Evolutionary conservation across 305 asterid genomes (phyloP), one percentile per base, ranked within the genome.

Genomic region (Fraxinus albicans): DNA sequence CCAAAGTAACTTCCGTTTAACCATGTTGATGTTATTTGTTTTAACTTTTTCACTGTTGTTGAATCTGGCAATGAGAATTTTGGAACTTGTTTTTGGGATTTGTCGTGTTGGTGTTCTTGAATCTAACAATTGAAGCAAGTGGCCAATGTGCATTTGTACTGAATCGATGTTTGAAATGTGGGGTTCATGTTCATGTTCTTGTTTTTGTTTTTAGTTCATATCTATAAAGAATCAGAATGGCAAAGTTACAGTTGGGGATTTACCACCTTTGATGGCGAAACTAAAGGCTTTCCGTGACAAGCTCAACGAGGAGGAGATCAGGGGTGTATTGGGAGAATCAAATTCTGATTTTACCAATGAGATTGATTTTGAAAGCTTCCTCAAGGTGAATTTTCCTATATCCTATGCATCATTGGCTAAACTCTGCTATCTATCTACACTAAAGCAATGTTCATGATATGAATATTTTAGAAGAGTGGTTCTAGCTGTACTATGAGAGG

Each of bases 301-400:
- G 86, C 84, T 86, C 81, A 89, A 86, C 8, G 98, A 90, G 90
- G 98, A 92, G 79, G 95, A 90, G 88, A 93, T 93, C 85, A 89
- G 85, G 82, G 84, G 53, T 77, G 84, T 83, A 77, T 79, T 94
- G 87, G 89, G 79, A 31, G 94, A 93, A 81, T 85, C 92, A 9
- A 83, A 88, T 86, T 84, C 91, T 76, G 94, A 92, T 69, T 72
- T 85, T 86, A 87, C 80, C 44, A 80, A 79, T 42, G 98, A 93
- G 93, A 87, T 94, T 63, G 98, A 92, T 83, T 96, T 96, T 80
- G 98, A 96, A 92, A 96, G 92, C 84, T 96, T 96, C 85, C 97
- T 96, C 86, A 91, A 90, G 95, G 99, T 95, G 86, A 84, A 89
- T 75, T 17, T 58, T 75, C 80, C 50, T 69, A 25, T 67, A 25